phyloP scores from a whole-genome alignment of 495 filamentous ascomycete genomes.

The Hypoxylon subgilvum region DNA sequence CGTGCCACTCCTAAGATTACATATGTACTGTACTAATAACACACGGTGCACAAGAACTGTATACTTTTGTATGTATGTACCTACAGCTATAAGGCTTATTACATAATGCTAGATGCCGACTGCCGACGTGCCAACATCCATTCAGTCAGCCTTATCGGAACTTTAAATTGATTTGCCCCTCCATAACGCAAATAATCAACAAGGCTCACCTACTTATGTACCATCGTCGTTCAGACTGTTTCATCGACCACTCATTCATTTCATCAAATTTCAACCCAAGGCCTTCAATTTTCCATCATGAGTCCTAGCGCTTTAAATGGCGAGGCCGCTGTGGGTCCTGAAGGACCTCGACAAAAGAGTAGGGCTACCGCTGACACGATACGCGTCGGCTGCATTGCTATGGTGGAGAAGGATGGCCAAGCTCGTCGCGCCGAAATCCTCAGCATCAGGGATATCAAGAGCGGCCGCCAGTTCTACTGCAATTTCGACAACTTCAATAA shows the following conservation, averaged over 20 bases:
- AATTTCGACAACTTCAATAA: constrained; percentile 99
- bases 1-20: too few species aligned
- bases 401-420: constrained; percentile 71
- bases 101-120: constrained; percentile 14
- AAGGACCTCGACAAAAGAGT: constrained; percentile 68
- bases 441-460: constrained; percentile 82
- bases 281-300: constrained; percentile 48
- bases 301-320: constrained; percentile 45
- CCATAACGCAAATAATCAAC: constrained; percentile 16
- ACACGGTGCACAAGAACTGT: too few species aligned
- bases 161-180: constrained; percentile 32
- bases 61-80: too few species aligned
- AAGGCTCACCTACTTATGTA: neutral
- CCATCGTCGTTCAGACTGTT: neutral
- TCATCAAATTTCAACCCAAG: constrained; percentile 26
- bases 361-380: constrained; percentile 80
- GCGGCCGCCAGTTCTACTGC: constrained; percentile 85
- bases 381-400: constrained; percentile 58
- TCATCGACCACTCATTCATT: constrained; percentile 12
- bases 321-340: constrained; percentile 53
- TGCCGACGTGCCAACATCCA: too few species aligned
- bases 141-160: constrained; percentile 9
- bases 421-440: constrained; percentile 91
- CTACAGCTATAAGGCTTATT: too few species aligned
- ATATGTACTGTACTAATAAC: too few species aligned